Base-by-base conservation (phyloP, 192 early-diverging fungal species). In the Thoreauomyces humboldtii region DNA sequence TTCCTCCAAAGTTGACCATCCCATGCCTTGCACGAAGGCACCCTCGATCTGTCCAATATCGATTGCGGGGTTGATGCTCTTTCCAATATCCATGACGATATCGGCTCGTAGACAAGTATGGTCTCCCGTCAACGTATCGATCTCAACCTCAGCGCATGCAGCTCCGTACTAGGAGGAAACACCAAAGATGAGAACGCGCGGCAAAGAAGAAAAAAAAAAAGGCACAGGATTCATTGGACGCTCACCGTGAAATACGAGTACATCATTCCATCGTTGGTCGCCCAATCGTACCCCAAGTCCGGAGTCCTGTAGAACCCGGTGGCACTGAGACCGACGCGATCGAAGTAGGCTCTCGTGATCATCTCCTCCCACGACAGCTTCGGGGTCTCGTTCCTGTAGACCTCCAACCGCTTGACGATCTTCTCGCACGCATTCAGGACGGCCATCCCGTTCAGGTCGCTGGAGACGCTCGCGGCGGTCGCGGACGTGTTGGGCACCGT, bases 11-110 rank as follows among this genome's bases (percentile, higher is more conserved):
- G 92, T 93, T 11, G 77, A 81, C 92, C 89, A 92, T 9, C 92
- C 92, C 72, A 86, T 78, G 33, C 91, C 92, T 65, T 92, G 91
- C 4, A 85, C 72, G 72, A 91, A 94, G 6, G 90, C 92, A 17
- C 92, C 92, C 61, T 94, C 92, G 66, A 94, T 94, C 65, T 94
- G 90, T 6, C 92, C 92, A 52, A 93, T 80, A 71, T 94, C 92
- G 42, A 94, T 82, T 14, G 91, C 88, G 27, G 89, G 90, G 70
- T 94, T 94, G 38, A 94, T 82, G 28, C 86, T 87, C 45, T 80
- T 77, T 50, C 91, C 92, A 57, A 94, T 82, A 62, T 94, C 92
- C 91, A 94, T 93, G 45, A 80, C 72, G 46, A 94, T 77, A 69
- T 94, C 91, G 1, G 87, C 74, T 15, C 89, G 85, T 31, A 81